phyloP scores from a whole-genome alignment of 805 yeast genomes.

The Debaryomyces tyrocola region DNA sequence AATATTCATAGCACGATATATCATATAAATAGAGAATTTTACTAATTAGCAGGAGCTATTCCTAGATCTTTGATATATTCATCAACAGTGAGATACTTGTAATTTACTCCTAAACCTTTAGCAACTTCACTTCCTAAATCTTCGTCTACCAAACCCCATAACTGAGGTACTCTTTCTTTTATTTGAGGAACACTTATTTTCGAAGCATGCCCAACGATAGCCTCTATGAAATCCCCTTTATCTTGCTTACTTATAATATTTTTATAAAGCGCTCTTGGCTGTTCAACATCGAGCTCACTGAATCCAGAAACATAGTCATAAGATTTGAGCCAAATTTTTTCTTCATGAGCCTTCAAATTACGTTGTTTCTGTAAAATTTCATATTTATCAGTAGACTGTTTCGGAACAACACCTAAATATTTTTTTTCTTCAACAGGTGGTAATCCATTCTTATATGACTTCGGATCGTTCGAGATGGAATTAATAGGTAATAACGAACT shows the following conservation, averaged over 20 bases:
- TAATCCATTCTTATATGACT: slow-evolving; percentile 17
- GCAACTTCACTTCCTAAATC: slow-evolving; percentile 43
- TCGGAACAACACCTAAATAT: slow-evolving; percentile 33
- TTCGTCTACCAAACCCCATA: slow-evolving; percentile 42
- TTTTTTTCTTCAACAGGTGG: slow-evolving; percentile 20
- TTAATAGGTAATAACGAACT: slow-evolving; percentile 38
- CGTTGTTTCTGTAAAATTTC: slow-evolving; percentile 27
- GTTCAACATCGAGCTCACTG: slow-evolving; percentile 46
- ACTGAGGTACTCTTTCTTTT: slow-evolving; percentile 38
- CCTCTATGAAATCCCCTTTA: slow-evolving; percentile 33
- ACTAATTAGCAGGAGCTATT: slow-evolving; percentile 13
- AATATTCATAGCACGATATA: too few species aligned
- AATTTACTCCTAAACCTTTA: slow-evolving; percentile 39
- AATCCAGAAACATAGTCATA: slow-evolving; percentile 41
- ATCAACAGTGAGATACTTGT: slow-evolving; percentile 29
- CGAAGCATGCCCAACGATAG: slow-evolving; percentile 40
- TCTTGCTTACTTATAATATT: slow-evolving; percentile 35
- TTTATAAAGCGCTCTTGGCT: slow-evolving; percentile 44
- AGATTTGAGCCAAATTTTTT: slow-evolving; percentile 33
- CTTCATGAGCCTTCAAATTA: slow-evolving; percentile 34
- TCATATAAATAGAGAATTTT: too few species aligned
- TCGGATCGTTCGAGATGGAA: slow-evolving; percentile 18
- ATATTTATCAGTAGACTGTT: slow-evolving; percentile 21
- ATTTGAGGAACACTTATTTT: slow-evolving; percentile 25
- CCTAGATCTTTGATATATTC: slow-evolving; percentile 32